Conservation (phyloP, 176 grass and related monocot species). For the Panicum miliaceum region DNA sequence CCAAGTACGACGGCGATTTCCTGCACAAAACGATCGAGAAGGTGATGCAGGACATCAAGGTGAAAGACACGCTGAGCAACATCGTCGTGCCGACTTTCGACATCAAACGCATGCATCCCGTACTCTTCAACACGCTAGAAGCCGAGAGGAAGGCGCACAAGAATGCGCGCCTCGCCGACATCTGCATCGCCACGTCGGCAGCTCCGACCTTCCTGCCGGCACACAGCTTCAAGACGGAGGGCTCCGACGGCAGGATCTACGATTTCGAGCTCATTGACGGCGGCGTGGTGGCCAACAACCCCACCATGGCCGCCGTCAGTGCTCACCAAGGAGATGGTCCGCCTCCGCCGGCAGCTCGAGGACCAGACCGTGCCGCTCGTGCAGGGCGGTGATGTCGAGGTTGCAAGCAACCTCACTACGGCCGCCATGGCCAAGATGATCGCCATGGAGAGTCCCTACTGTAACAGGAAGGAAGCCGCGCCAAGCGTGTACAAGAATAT, state of each 20-base stretch:
- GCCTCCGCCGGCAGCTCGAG: background rate
- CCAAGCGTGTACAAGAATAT: slow-evolving; percentile 38
- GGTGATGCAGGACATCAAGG: background rate
- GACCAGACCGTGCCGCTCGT: background rate
- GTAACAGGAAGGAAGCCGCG: background rate
- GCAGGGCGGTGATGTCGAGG: background rate
- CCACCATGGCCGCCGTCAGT: background rate
- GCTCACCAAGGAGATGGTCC: slow-evolving; percentile 2
- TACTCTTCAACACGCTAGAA: slow-evolving; percentile 51
- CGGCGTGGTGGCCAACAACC: slow-evolving; percentile 5
- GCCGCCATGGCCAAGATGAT: background rate
- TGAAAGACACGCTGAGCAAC: slow-evolving; percentile 47
- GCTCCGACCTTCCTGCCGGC: slow-evolving; percentile 56
- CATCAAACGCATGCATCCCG: slow-evolving; percentile 47
- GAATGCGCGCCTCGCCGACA: slow-evolving; percentile 53
- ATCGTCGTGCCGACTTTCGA: slow-evolving; percentile 55
- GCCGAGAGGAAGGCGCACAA: slow-evolving; percentile 16
- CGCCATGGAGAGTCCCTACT: background rate
- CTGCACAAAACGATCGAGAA: background rate
- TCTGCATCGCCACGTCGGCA: slow-evolving; percentile 58
- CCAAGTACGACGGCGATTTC: background rate
- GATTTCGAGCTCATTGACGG: slow-evolving; percentile 10
- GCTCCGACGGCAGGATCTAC: background rate
- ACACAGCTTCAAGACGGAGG: slow-evolving; percentile 35
- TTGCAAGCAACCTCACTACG: background rate